Evolutionary conservation across 2,329 filamentous ascomycete species (phyloP).

Genomic region (Penicillium oxalicum): DNA sequence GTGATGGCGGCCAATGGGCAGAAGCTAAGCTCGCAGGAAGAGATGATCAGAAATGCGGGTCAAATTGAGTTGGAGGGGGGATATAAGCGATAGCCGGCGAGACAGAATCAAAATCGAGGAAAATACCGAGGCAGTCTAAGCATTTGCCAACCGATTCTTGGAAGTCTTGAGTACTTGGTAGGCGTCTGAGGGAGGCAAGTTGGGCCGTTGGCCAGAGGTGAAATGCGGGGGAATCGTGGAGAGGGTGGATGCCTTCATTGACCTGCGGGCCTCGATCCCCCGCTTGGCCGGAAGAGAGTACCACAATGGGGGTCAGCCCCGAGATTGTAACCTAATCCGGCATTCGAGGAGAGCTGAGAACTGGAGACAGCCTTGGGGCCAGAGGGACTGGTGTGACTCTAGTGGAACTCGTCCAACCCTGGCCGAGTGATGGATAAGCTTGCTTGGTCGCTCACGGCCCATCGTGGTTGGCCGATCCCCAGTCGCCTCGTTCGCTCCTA

Average conservation of each 20-base stretch:
- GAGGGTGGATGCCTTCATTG: conserved; percentile 9
- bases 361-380: too few relatives aligned
- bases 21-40: background rate
- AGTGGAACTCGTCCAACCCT: too few relatives aligned
- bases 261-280: conserved; percentile 5
- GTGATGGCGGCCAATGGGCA: background rate
- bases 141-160: conserved; percentile 1
- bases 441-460: background rate
- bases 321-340: conserved; percentile 8
- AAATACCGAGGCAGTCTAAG: conserved; percentile 25
- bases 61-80: background rate
- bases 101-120: conserved; percentile 12
- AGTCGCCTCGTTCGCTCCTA: too few relatives aligned
- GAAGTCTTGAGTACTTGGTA: conserved; percentile 2
- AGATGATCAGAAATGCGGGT: too few relatives aligned
- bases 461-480: too few relatives aligned
- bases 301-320: conserved; percentile 15
- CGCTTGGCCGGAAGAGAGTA: conserved; percentile 1
- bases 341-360: too few relatives aligned
- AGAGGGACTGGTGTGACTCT: too few relatives aligned
- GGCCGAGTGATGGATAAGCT: too few relatives aligned
- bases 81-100: conserved; percentile 13
- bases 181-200: conserved; percentile 10
- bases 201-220: conserved; percentile 2
- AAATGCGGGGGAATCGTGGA: conserved; percentile 23